Evolutionary conservation across 2,329 filamentous ascomycete genomes (phyloP), one percentile per base, ranked within the genome.

Genomic region (Phoma sp.): DNA sequence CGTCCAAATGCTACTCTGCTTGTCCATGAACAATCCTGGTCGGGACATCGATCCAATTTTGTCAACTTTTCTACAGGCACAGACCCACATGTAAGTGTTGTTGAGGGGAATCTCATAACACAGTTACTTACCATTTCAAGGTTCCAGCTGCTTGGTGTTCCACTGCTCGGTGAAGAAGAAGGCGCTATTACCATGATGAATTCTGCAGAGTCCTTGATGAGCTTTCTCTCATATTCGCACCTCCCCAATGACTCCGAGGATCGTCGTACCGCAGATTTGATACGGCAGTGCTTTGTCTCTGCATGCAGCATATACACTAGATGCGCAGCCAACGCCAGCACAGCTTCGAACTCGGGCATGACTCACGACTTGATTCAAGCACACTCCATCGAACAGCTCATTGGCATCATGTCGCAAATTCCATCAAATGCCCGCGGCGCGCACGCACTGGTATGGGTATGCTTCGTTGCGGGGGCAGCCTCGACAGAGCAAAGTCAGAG

Each of bases 1-100:
- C 0, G 56, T 77, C 0, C 67, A 75, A 42, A 75, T 78, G 66
- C 57, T 77, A 21, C 64, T 68, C 6, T 74, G 66, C 18, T 56
- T 77, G 29, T 49, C 46, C 17, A 34, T 11, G 26, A 29, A 26
- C 11, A 42, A 42, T 17, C 29, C 46, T 28, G 46, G 46, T 14
- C 29, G 40, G 46, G 14, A 48, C 11, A 6, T 17, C 3, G 36
- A 36, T 36, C 21, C 51, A 6, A 7, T 14, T 29, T 9, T 55
- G 2, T 30, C 18, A 14, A 4, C 14, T 2, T 57, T 58, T 14
- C 38, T 60, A 2, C 42, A 40, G 18, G 37, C 45, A 39, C 57
- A 60, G 38, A 54, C 57, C 3, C 40, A 36, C 7, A 49, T 49
- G 46, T 49, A 32, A 15, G 46, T 34, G 6, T 11, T 4, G n/a